Percentiles rank a stretch among this genome's conserved stretches.
Evolutionary conservation across 2,329 filamentous ascomycete genomes (phyloP).

Genomic region (Elsinoe australis): DNA sequence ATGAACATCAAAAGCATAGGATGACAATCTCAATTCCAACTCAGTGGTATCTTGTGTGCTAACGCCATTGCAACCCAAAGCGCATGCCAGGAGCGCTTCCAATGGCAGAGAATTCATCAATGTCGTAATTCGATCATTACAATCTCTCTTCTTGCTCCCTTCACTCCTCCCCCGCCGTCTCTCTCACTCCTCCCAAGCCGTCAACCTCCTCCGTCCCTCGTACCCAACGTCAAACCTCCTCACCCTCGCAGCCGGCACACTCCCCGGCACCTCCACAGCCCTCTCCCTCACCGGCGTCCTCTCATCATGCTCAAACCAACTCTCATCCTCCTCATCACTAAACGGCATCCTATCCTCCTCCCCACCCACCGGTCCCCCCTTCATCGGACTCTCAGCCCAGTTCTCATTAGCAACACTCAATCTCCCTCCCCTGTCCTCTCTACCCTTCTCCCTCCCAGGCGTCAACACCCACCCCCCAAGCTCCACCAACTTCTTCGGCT

Average conservation of each 20-base stretch:
- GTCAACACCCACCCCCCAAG: conserved; percentile 30
- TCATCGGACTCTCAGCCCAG: conserved; percentile 20
- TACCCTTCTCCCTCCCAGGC: conserved; percentile 25
- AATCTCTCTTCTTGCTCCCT: no score
- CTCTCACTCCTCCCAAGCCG: conserved; percentile 22
- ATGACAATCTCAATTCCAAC: no score
- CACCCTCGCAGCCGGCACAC: conserved; percentile 30
- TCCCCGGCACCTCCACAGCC: conserved; percentile 28
- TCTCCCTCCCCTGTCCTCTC: no score
- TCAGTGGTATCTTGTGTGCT: no score
- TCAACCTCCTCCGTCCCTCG: conserved; percentile 27
- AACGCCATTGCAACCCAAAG: no score
- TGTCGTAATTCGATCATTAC: no score
- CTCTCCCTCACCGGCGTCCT: conserved; percentile 25
- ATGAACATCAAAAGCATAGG: no score
- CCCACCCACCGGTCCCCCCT: conserved; percentile 12
- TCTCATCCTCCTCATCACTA: conserved; percentile 23
- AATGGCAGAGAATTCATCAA: no score
- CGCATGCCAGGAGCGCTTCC: no score
- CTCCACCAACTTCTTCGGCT: conserved; percentile 28
- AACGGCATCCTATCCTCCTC: conserved; percentile 25
- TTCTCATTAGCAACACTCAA: conserved; percentile 18
- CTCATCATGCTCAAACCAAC: no score
- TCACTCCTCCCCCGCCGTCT: no score
- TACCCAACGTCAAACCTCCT: conserved; percentile 25